Evolutionary conservation across 495 filamentous ascomycete genomes (phyloP), one percentile per base, ranked within the genome.

Genomic region (Aspergillus leporis): DNA sequence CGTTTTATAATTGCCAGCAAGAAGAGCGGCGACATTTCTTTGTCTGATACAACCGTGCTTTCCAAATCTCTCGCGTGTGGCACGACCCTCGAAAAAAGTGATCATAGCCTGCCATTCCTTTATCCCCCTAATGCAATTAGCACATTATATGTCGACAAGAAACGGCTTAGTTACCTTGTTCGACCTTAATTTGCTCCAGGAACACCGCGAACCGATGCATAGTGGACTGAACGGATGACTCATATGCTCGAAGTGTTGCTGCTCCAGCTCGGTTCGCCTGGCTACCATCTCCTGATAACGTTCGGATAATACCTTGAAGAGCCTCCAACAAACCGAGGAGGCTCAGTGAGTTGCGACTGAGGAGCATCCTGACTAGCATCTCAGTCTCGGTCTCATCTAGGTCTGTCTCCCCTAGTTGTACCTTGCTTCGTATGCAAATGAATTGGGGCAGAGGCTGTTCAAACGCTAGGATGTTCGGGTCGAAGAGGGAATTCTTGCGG

Each of bases 381-480:
- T 51, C 54, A 4, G 62, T 51, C 41, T 73, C 69, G n/a, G 55
- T 54, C 6, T 70, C 70, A 23, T 75, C 69, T 3, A 75, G 59
- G 19, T 75, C 69, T 30, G 63, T 70, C 49, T 69, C 53, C 0
- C 72, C 72, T 8, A 74, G 55, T 18, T 61, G 61, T 22, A 69
- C 64, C 45, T 67, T 70, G 43, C 67, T 75, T 25, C 70, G 64
- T 21, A 75, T 59, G 31, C 70, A 74, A 19, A 75, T 64, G 36
- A 69, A 66, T 10, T 64, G 56, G 1, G 64, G 59, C 1, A 66
- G 52, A 9, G 65, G 56, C 22, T 66, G 66, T 12, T 73, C 65
- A 49, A 67, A 67, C 3, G 66, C 53, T 5, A 69, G 25, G 50
- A 66, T 54, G 5, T 58, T 58, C 0, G 66, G 45, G 25, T 72